phyloP scores from a whole-genome alignment of 345 rosid species.

The Carallia pectinifolia region DNA sequence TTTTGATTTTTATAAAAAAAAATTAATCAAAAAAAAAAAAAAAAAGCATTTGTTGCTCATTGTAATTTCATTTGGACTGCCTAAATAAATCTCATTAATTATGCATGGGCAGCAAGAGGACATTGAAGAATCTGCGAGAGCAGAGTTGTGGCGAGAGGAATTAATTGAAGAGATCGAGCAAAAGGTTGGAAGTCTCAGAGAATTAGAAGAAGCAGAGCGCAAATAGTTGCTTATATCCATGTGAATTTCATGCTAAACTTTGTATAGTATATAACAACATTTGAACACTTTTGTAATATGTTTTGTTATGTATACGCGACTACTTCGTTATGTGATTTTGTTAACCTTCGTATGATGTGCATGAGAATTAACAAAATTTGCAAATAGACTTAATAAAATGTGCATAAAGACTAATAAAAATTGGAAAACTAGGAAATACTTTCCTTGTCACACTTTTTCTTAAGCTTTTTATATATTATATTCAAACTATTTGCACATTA shows the following conservation, averaged over 20 bases:
- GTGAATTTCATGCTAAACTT: not conserved
- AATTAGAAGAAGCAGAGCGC: constrained; percentile 75
- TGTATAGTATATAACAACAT: not conserved
- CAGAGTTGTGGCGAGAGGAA: constrained; percentile 90
- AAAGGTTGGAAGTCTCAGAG: constrained; percentile 79
- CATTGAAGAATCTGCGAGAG: constrained; percentile 82
- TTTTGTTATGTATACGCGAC: too few relatives aligned
- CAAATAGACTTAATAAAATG: too few relatives aligned
- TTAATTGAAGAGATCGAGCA: constrained; percentile 93
- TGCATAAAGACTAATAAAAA: too few relatives aligned
- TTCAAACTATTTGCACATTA: too few relatives aligned
- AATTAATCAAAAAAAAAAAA: not conserved
- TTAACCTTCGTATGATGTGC: too few relatives aligned
- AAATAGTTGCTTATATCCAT: constrained; percentile 32
- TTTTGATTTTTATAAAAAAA: not conserved
- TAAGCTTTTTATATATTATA: too few relatives aligned
- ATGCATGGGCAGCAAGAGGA: constrained; percentile 66
- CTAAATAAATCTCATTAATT: not conserved
- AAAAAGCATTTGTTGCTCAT: not conserved
- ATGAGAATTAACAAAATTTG: too few relatives aligned
- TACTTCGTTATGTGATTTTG: too few relatives aligned
- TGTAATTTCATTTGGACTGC: too few relatives aligned
- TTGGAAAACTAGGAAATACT: too few relatives aligned
- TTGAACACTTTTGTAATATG: not conserved
- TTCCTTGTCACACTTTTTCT: too few relatives aligned